Evolutionary conservation across 495 filamentous ascomycete species (phyloP), one percentile per base, ranked within the genome.

Genomic region (Annulohypoxylon moriforme): DNA sequence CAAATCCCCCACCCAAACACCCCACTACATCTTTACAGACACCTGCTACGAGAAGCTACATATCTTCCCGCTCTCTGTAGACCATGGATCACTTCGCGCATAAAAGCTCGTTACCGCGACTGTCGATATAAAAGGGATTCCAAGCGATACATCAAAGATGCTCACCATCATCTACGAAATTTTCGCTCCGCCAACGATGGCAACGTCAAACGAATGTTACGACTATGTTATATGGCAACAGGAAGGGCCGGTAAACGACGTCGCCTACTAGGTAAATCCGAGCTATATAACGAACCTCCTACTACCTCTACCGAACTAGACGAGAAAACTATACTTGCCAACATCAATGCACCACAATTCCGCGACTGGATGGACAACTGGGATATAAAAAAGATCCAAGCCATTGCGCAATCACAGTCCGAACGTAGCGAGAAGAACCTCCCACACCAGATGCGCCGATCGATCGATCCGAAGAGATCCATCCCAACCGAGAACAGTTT

Each of bases 41-140:
- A 90, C 36, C 85, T 96, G 6, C 89, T 98, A 50, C 93, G 95
- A 68, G 91, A 97, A 83, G 87, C 89, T 24, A 89, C 91, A 64
- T 97, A 97, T 76, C 89, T 99, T 24, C 94, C 94, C 11, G 64
- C 89, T 3, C 75, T 87, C 55, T 91, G 91, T 27, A 89, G 90
- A 42, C 72, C 74, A 22, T 91, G 87, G 75, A 80, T 92, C 71
- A 82, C 83, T 67, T 69, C 83, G 16, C 82, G 90, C 68, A 84
- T 94, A 66, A 70, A 88, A 44, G 22, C 72, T 18, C 87, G 90
- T 53, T 98, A 90, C 78, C 77, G 76, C 14, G 56, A 72, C 4
- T 74, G 77, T 67, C 49, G 34, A 1, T 0, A 63, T n/a, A 69
- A 73, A 7, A 34, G 31, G 20, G 20, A 36, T 3, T 67, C 64